A percentile compares a stretch with the other conserved stretches of the same genome.
phyloP scores from a whole-genome alignment of 495 filamentous ascomycete genomes.

The Hamigera avellanea region DNA sequence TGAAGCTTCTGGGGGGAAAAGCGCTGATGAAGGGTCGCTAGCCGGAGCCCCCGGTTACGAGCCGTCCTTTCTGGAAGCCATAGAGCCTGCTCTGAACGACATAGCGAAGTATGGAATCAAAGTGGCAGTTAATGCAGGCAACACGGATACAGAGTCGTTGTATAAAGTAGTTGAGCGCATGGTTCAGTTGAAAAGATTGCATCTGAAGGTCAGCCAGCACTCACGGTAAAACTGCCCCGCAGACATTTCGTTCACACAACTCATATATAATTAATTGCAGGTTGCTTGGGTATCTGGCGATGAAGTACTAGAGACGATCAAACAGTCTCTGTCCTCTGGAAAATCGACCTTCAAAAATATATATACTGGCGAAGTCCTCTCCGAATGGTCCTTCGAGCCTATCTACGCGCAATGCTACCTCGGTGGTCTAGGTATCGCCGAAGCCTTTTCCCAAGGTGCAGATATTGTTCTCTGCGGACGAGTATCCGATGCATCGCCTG shows the following conservation, averaged over 20 bases:
- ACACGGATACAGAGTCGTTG: constrained; percentile 36
- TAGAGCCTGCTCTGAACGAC: constrained; percentile 39
- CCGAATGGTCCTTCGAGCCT: constrained; percentile 40
- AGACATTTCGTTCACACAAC: too few relatives aligned
- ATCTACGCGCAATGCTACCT: constrained; percentile 45
- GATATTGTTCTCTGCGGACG: constrained; percentile 49
- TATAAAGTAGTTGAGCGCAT: constrained; percentile 32
- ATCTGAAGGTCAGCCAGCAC: constrained; percentile 24
- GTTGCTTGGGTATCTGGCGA: constrained; percentile 43
- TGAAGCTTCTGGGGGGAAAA: background rate
- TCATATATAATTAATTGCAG: too few relatives aligned
- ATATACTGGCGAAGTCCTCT: constrained; percentile 36
- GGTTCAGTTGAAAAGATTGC: constrained; percentile 28
- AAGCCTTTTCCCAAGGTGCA: constrained; percentile 36
- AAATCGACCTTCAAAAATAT: constrained; percentile 36
- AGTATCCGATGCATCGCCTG: constrained; percentile 42
- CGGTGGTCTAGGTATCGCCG: constrained; percentile 37
- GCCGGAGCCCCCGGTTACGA: constrained; percentile 31
- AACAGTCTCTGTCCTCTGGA: constrained; percentile 21
- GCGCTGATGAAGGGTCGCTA: too few relatives aligned
- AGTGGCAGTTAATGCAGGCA: constrained; percentile 48
- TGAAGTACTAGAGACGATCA: constrained; percentile 35
- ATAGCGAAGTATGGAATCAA: constrained; percentile 41
- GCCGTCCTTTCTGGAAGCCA: constrained; percentile 38
- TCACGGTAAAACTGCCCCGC: too few relatives aligned